A percentile compares a stretch with the other conserved stretches of the same genome.
phyloP scores from a whole-genome alignment of 805 yeast species.

The Naumovozyma dairenensis region DNA sequence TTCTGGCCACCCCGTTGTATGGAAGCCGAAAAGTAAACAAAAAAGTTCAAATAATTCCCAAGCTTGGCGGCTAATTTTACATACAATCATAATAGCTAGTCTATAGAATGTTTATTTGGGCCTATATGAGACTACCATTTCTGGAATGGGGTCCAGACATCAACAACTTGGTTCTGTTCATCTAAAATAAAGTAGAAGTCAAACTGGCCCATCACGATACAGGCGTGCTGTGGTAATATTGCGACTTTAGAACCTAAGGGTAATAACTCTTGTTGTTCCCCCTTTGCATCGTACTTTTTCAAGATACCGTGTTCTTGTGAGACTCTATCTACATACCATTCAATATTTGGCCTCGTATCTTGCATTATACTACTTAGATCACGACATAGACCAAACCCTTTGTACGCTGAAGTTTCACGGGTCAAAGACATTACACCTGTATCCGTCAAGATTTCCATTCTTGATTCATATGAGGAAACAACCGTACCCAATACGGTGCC shows the following conservation, averaged over 20 bases:
- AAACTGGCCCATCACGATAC: slow-evolving; percentile 58
- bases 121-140: no score
- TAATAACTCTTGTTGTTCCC: slow-evolving; percentile 13
- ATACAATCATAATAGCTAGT: no score
- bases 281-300: slow-evolving; percentile 31
- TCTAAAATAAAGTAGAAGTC: slow-evolving; percentile 49
- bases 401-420: slow-evolving; percentile 48
- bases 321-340: slow-evolving; percentile 56
- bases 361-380: slow-evolving; percentile 22
- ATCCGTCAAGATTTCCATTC: slow-evolving; percentile 50
- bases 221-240: slow-evolving; percentile 60
- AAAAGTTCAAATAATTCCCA: no score
- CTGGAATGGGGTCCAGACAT: slow-evolving; percentile 57
- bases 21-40: no score
- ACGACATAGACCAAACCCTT: slow-evolving; percentile 45
- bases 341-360: slow-evolving; percentile 35
- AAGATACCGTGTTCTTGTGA: slow-evolving; percentile 78
- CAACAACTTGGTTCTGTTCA: slow-evolving; percentile 39
- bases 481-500: slow-evolving; percentile 49
- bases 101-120: no score
- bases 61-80: no score
- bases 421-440: slow-evolving; percentile 67
- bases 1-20: no score
- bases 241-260: slow-evolving; percentile 41
- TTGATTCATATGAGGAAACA: slow-evolving; percentile 45